Base-by-base conservation (phyloP, 2,329 filamentous ascomycete species). In the Penicillium sp. region DNA sequence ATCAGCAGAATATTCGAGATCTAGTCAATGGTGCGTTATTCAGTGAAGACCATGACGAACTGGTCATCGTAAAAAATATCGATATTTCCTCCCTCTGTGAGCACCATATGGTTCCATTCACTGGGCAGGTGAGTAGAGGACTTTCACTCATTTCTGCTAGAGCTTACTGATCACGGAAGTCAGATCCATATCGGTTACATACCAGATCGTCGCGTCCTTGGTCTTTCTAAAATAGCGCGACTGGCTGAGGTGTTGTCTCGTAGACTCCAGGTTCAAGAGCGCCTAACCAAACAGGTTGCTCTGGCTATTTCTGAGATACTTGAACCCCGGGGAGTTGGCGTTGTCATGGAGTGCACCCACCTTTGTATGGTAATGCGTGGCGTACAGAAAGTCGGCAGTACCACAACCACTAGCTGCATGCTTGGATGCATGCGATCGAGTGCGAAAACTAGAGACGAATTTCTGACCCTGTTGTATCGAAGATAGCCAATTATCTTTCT, bases 101-200 rank as follows among this genome's bases (percentile, higher is more conserved):
- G 79, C 95, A 99, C 75, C 95, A 99, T 72, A 84, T 99, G 72
- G 93, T 99, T 9, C 95, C 95, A 1, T 99, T 99, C 69, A 93
- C 86, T 3, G 95, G 95, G 69, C 98, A 96, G 25, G 25, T 25
- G 6, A 85, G 91, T 93, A 80, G 6, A 1, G 7, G 16, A 1
- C 8, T 19, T 8, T n/a, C 5, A 19, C 16, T 19, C 5, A 19
- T 4, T 37, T 37, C 7, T n/a, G 4, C 0, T 13, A 3, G 13
- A n/a, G 1, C 1, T 9, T 4, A 37, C 35, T 37, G 35, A 37
- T 13, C 14, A 1, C 3, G 19, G 5, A 7, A 3, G 49, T 64
- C n/a, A 96, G 91, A 97, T 98, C 91, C 95, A 98, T 78, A 97
- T 99, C 67, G 95, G 93, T 57, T 99, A 99, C 77, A 98, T 99